Percentiles rank a stretch among this genome's conserved stretches.
Evolutionary conservation across 495 filamentous ascomycete species (phyloP).

Genomic region (Aspergillus nanangensis): DNA sequence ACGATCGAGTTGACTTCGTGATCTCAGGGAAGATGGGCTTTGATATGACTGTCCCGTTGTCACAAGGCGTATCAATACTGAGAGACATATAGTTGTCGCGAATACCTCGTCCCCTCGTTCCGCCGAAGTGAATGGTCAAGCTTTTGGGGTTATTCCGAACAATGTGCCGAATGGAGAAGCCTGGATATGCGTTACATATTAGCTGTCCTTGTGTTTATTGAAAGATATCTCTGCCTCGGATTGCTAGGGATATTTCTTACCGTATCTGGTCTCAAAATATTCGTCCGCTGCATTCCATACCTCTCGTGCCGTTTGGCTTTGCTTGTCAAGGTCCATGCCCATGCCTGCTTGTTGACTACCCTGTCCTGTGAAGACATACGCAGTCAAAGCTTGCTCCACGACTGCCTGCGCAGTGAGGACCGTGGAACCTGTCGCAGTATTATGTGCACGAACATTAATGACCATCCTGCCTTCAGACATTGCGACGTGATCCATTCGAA

Average conservation of each 20-base stretch:
- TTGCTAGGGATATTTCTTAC: constrained; percentile 19
- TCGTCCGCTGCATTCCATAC: constrained; percentile 98
- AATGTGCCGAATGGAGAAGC: constrained; percentile 95
- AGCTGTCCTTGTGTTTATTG: too few species aligned
- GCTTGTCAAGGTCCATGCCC: constrained; percentile 98
- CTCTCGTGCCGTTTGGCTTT: constrained; percentile 87
- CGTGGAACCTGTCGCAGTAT: constrained; percentile 91
- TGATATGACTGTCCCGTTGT: constrained; percentile 88
- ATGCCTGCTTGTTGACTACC: constrained; percentile 98
- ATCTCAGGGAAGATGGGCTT: constrained; percentile 99
- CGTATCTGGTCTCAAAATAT: constrained; percentile 98
- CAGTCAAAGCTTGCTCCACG: constrained; percentile 94
- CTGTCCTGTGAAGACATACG: constrained; percentile 98
- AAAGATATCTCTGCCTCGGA: too few species aligned
- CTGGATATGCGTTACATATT: constrained; percentile 18
- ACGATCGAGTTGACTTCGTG: constrained; percentile 82
- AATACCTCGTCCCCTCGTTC: constrained; percentile 92
- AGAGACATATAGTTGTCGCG: constrained; percentile 99
- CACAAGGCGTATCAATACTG: constrained; percentile 94
- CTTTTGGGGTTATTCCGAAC: constrained; percentile 99
- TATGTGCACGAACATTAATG: constrained; percentile 94
- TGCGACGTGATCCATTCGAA: constrained; percentile 90
- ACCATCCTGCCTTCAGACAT: constrained; percentile 99
- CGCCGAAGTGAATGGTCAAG: constrained; percentile 96
- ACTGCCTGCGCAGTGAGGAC: constrained; percentile 92